Evolutionary conservation across 2,329 filamentous ascomycete genomes (phyloP).

Genomic region (Chalaropsis thielavioides): DNA sequence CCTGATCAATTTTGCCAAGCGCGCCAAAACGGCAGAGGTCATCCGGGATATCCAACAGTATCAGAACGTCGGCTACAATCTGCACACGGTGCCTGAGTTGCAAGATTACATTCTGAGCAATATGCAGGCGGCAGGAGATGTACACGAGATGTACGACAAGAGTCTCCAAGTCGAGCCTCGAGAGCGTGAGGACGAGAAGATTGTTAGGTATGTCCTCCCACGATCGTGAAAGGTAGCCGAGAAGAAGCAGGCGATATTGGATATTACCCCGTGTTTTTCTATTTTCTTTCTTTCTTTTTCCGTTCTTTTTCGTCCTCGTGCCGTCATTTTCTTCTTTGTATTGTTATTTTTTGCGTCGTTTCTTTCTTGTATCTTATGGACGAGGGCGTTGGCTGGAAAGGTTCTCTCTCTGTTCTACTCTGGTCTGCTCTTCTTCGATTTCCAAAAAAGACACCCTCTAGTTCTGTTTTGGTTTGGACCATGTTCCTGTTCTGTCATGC

Average conservation of each 20-base stretch:
- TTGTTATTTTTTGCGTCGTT: background rate
- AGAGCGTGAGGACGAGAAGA: slow-evolving; percentile 97
- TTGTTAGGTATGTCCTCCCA: slow-evolving; percentile 65
- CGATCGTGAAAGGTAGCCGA: slow-evolving; percentile 6
- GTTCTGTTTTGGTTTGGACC: background rate
- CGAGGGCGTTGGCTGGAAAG: background rate
- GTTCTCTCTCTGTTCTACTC: background rate
- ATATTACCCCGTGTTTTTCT: background rate
- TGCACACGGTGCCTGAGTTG: slow-evolving; percentile 78
- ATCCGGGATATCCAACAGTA: slow-evolving; percentile 98
- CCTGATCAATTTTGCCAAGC: slow-evolving; percentile 96
- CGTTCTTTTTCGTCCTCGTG: background rate
- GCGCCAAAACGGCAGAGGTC: slow-evolving; percentile 93
- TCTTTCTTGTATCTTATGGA: background rate
- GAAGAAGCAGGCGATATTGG: background rate
- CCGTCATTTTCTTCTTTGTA: slow-evolving; percentile 7
- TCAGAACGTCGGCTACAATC: slow-evolving; percentile 88
- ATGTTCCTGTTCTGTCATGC: background rate
- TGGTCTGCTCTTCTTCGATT: background rate
- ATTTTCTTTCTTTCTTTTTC: slow-evolving; percentile 4
- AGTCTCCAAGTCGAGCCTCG: slow-evolving; percentile 85
- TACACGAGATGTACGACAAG: slow-evolving; percentile 99
- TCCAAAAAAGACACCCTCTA: background rate
- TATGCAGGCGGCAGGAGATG: slow-evolving; percentile 87
- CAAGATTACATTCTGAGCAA: slow-evolving; percentile 96